Evolutionary conservation across 2,329 filamentous ascomycete genomes (phyloP).

Genomic region (Fusarium transvaalense): DNA sequence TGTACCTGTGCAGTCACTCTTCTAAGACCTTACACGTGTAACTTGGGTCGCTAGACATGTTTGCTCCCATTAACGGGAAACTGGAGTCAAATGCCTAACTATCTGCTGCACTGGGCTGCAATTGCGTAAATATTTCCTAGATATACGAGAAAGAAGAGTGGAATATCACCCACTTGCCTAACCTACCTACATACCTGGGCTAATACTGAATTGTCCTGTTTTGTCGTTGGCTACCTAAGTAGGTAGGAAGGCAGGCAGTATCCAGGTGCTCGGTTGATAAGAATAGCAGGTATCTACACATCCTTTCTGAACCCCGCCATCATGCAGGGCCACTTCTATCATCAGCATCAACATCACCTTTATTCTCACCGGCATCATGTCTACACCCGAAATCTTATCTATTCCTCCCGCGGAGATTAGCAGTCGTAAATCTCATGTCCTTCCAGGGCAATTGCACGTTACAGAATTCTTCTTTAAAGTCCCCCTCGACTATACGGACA

Average conservation of each 20-base stretch:
- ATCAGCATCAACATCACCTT: slow-evolving; percentile 21
- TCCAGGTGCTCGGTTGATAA: background rate
- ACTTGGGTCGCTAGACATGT: background rate
- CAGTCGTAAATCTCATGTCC: slow-evolving; percentile 58
- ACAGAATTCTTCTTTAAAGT: slow-evolving; percentile 90
- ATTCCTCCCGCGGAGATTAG: slow-evolving; percentile 56
- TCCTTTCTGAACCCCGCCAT: slow-evolving; percentile 36
- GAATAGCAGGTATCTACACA: background rate
- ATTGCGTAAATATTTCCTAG: background rate
- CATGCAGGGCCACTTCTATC: background rate
- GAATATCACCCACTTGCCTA: background rate
- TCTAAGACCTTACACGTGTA: background rate
- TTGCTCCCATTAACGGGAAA: too few relatives aligned
- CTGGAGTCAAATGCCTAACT: too few relatives aligned
- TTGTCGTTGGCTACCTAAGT: background rate
- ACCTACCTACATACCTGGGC: too few relatives aligned
- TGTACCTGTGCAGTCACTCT: background rate
- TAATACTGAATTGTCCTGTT: background rate
- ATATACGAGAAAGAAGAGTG: background rate
- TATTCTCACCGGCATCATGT: slow-evolving; percentile 7
- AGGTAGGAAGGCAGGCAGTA: too few relatives aligned
- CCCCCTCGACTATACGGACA: slow-evolving; percentile 80
- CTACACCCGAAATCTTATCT: slow-evolving; percentile 34
- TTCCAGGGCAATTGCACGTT: slow-evolving; percentile 76
- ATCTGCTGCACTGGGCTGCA: too few relatives aligned